Percentiles rank a stretch among this genome's conserved stretches.
Evolutionary conservation across 441 rosid genomes (phyloP).

Genomic region (Populus tomentosa): DNA sequence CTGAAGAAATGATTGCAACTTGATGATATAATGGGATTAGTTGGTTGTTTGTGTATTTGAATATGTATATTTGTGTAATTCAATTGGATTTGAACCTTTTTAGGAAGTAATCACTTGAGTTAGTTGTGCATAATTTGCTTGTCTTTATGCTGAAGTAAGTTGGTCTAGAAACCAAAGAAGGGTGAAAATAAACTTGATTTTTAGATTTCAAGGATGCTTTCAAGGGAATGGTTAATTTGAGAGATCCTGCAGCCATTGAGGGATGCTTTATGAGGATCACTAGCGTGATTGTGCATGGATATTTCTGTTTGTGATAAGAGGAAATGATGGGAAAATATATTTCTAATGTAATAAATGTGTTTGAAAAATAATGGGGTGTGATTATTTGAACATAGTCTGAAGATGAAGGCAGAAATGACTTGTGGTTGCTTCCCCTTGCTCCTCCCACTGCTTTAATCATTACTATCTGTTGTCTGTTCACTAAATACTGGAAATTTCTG

Average conservation of each 20-base stretch:
- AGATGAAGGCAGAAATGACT: background rate
- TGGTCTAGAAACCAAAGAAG: background rate
- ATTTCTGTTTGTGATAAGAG: background rate
- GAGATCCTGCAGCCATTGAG: background rate
- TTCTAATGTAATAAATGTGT: background rate
- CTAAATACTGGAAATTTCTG: background rate
- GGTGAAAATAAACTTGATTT: background rate
- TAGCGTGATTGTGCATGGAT: background rate
- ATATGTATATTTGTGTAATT: too few species aligned
- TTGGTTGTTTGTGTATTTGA: background rate
- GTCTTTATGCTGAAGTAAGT: background rate
- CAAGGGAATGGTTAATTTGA: background rate
- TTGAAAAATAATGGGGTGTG: background rate
- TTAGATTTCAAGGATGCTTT: background rate
- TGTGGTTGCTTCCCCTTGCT: background rate
- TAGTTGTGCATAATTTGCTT: background rate
- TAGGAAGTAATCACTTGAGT: background rate
- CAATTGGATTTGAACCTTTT: background rate
- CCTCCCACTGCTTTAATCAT: background rate
- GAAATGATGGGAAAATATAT: background rate
- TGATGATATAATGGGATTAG: background rate
- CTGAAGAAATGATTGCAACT: background rate
- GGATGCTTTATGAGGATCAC: background rate
- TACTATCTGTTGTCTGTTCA: too few species aligned
- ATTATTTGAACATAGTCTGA: background rate